These are phyloP conservation scores for Beauveria sp. DNA, from an alignment of 2,329 filamentous ascomycete genomes.

Conservation along the genomic window DNA sequence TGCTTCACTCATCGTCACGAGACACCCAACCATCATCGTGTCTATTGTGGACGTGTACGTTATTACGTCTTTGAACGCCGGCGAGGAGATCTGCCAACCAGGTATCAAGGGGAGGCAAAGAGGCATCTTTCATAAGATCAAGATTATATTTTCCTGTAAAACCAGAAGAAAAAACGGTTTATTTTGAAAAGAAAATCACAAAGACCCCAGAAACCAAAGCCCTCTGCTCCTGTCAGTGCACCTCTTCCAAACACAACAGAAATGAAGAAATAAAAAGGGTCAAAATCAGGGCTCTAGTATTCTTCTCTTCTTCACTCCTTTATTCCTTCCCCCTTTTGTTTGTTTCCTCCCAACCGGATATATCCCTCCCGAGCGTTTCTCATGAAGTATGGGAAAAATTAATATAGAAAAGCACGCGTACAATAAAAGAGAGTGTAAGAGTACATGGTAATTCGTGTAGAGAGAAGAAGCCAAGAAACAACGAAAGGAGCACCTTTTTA, in stretches of 20 bases:
- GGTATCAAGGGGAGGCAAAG: no score
- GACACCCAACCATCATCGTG: not conserved
- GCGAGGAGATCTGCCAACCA: no score
- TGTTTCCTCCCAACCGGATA: no score
- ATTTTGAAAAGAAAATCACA: not conserved
- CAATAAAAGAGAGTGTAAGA: not conserved
- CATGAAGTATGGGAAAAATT: not conserved
- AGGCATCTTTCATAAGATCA: no score
- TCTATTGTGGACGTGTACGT: not conserved
- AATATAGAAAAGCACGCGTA: no score
- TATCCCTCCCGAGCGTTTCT: not conserved
- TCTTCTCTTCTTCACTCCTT: not conserved
- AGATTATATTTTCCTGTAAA: no score
- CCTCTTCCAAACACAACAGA: not conserved
- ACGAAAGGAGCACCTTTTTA: not conserved
- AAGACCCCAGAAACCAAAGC: not conserved
- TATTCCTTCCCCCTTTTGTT: no score
- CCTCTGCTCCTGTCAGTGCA: not conserved
- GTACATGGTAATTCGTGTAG: constrained; percentile 1
- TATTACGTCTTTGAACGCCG: no score
- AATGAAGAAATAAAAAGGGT: not conserved
- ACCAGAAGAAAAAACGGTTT: no score
- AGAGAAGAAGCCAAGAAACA: not conserved
- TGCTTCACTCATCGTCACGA: no score
- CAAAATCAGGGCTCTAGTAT: not conserved